phyloP scores from a whole-genome alignment of 164 flowering plant species.

The Macadamia integrifolia region DNA sequence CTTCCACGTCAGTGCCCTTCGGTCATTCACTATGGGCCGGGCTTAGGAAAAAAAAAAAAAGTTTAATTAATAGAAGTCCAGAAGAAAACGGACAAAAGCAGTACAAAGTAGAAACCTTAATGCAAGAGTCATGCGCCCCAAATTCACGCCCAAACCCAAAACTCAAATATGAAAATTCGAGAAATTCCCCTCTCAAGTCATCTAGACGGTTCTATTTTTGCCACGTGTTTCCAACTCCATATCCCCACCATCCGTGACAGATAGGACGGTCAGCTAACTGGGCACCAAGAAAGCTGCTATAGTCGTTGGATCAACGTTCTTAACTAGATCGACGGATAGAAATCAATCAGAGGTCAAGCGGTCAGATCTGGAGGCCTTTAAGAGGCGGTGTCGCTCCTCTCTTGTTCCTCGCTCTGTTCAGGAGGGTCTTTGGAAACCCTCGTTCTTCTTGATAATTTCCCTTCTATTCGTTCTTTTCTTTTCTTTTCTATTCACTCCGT shows the following conservation, averaged over 20 bases:
- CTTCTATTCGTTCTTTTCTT: no score
- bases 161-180: neutral
- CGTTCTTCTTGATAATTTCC: neutral
- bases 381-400: slow-evolving; percentile 15
- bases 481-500: neutral
- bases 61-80: no score
- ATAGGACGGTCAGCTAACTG: slow-evolving; percentile 20
- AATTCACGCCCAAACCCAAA: slow-evolving; percentile 15
- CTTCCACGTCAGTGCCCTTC: no score
- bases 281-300: slow-evolving; percentile 8
- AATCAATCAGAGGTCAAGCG: neutral
- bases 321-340: slow-evolving; percentile 3
- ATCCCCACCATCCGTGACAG: slow-evolving; percentile 25
- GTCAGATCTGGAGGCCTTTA: slow-evolving; percentile 35
- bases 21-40: no score
- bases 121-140: slow-evolving; percentile 10
- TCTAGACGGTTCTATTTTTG: neutral
- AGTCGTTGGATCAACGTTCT: slow-evolving; percentile 9
- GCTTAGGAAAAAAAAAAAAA: no score
- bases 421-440: slow-evolving; percentile 21
- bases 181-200: slow-evolving; percentile 4
- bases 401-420: slow-evolving; percentile 15
- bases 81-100: no score
- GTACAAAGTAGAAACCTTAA: slow-evolving; percentile 3
- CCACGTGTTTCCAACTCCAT: slow-evolving; percentile 13